phyloP scores from a whole-genome alignment of 1,284 basidiomycete species.

The Xanthoconium separans region DNA sequence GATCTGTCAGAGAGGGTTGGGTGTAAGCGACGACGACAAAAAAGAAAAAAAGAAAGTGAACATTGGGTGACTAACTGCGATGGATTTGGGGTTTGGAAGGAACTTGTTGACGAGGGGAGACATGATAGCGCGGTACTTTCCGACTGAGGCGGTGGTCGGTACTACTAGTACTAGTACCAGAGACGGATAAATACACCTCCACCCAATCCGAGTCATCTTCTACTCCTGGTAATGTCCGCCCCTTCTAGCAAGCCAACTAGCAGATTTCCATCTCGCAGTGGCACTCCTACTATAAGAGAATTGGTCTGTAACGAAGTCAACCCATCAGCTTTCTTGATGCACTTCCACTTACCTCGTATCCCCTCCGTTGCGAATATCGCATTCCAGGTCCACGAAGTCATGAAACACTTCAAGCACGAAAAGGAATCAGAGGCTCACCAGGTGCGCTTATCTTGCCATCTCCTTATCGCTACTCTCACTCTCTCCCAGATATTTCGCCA shows the following conservation, averaged over 20 bases:
- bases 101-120: conserved; percentile 43
- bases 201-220: not conserved
- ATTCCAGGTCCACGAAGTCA: conserved; percentile 54
- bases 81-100: conserved; percentile 64
- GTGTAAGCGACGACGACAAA: not conserved
- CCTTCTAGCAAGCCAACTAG: conserved; percentile 30
- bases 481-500: conserved; percentile 63
- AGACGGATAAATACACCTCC: too few species aligned
- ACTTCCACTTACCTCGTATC: conserved; percentile 32
- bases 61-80: conserved; percentile 29
- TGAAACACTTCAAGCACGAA: conserved; percentile 65
- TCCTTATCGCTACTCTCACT: not conserved
- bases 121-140: conserved; percentile 5
- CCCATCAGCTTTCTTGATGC: conserved; percentile 20
- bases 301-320: conserved; percentile 27
- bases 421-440: conserved; percentile 83
- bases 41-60: too few species aligned
- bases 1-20: conserved; percentile 43
- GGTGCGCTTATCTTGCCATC: conserved; percentile 36
- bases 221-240: conserved; percentile 17
- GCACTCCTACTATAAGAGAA: conserved; percentile 40
- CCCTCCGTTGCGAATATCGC: conserved; percentile 18
- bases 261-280: conserved; percentile 33
- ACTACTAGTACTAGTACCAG: not conserved
- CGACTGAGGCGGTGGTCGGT: too few species aligned